These are phyloP conservation scores for Grigorovia yakushimaensis DNA, from an alignment of 805 yeast genomes.

Conservation along the genomic window DNA sequence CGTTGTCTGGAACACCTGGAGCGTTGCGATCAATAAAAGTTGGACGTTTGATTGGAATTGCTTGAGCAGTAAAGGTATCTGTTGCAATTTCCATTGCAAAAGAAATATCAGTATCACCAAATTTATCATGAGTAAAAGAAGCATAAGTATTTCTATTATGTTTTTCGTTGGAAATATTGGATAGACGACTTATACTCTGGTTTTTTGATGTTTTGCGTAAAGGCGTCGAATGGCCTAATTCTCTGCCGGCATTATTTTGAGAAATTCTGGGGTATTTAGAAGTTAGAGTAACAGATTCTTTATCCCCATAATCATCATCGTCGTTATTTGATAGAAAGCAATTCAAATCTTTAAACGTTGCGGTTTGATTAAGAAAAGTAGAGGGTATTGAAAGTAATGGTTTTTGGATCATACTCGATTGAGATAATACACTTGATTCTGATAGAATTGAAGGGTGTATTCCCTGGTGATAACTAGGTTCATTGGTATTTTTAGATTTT, in stretches of 20 bases:
- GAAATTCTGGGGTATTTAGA: neutral
- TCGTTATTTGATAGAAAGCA: slow-evolving; percentile 14
- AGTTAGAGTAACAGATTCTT: neutral
- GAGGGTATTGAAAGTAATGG: slow-evolving; percentile 17
- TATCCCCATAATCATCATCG: neutral
- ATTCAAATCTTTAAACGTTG: slow-evolving; percentile 22
- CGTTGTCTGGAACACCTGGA: neutral
- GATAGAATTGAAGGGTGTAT: neutral
- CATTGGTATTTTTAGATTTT: neutral
- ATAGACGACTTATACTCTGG: neutral
- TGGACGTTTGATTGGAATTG: slow-evolving; percentile 15
- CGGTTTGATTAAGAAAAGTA: slow-evolving; percentile 16
- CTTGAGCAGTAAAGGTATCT: slow-evolving; percentile 22
- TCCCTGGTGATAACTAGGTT: neutral
- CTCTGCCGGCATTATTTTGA: neutral
- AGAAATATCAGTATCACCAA: slow-evolving; percentile 22
- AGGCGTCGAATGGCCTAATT: slow-evolving; percentile 3
- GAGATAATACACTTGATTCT: slow-evolving; percentile 19
- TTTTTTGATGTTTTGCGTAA: slow-evolving; percentile 13
- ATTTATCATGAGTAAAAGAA: neutral
- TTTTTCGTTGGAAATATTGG: neutral
- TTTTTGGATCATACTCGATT: slow-evolving; percentile 20
- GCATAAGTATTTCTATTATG: neutral
- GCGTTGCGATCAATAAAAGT: slow-evolving; percentile 4
- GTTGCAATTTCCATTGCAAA: slow-evolving; percentile 25